Conservation (phyloP, 2,329 filamentous ascomycete species). For the Fusarium sp. region DNA sequence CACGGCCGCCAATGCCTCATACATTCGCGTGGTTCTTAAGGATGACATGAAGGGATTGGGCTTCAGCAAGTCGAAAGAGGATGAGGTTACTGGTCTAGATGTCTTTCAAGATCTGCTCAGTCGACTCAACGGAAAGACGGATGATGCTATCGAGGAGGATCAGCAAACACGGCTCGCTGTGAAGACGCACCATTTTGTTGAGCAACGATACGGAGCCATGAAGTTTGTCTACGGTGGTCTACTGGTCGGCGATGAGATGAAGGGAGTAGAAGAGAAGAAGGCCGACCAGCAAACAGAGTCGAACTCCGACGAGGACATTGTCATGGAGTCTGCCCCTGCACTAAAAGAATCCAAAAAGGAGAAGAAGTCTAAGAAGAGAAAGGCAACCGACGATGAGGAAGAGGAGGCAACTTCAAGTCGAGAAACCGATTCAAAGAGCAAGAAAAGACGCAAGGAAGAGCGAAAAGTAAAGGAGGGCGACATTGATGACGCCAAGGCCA, state of each 20-base stretch:
- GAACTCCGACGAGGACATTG: conserved; percentile 31
- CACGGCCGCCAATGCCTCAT: conserved; percentile 81
- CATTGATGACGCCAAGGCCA: conserved; percentile 32
- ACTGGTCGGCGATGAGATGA: conserved; percentile 65
- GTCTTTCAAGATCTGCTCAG: conserved; percentile 88
- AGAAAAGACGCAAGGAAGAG: conserved; percentile 50
- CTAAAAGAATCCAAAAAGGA: conserved; percentile 49
- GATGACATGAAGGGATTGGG: conserved; percentile 93
- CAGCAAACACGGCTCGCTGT: conserved; percentile 73
- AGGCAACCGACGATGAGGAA: conserved; percentile 51
- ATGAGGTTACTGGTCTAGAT: conserved; percentile 85
- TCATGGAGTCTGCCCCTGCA: conserved; percentile 34
- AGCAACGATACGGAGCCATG: conserved; percentile 80
- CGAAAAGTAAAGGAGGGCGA: conserved; percentile 46
- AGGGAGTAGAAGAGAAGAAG: conserved; percentile 46
- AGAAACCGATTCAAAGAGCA: conserved; percentile 48
- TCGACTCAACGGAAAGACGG: conserved; percentile 86
- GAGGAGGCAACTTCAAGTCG: conserved; percentile 43
- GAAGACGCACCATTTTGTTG: conserved; percentile 77
- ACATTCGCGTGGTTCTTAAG: conserved; percentile 86
- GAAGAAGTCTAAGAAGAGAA: conserved; percentile 61
- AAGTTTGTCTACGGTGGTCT: conserved; percentile 89
- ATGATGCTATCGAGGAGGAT: conserved; percentile 76
- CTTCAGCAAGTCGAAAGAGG: conserved; percentile 77
- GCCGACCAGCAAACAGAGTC: conserved; percentile 12